These are phyloP conservation scores for Citrullus mucosospermus DNA, from an alignment of 306 rosid species.

Conservation along the genomic window DNA sequence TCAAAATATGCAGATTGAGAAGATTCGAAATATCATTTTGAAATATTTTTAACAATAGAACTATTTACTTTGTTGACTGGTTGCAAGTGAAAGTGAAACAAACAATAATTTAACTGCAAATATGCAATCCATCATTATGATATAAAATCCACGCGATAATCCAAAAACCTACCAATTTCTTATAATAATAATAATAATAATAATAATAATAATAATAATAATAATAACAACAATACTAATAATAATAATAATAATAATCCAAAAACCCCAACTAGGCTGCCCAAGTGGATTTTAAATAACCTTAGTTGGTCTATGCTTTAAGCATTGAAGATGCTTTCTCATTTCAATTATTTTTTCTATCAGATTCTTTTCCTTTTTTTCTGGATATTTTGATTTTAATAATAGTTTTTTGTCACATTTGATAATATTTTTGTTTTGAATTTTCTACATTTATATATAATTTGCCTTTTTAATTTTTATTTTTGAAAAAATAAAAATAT, in stretches of 20 bases:
- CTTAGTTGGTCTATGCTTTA: neutral
- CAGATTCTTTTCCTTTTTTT: neutral
- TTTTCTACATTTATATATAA: neutral
- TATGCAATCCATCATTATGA: too few species aligned
- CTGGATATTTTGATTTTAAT: neutral
- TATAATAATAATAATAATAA: too few species aligned
- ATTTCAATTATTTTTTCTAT: neutral
- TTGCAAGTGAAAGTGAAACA: too few species aligned
- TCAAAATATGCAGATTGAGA: too few species aligned
- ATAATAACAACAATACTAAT: too few species aligned
- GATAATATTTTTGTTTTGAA: neutral
- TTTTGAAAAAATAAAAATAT: too few species aligned
- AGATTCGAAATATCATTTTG: too few species aligned
- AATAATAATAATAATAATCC: neutral
- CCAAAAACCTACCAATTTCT: neutral
- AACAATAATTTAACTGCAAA: too few species aligned
- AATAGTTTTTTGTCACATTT: neutral
- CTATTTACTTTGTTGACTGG: too few species aligned
- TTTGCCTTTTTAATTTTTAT: neutral
- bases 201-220: neutral
- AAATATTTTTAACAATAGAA: too few species aligned
- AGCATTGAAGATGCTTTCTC: neutral
- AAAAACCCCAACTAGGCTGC: neutral
- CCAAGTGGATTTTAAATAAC: neutral
- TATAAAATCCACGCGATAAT: too few species aligned